A percentile compares a stretch with the other conserved stretches of the same genome.
Evolutionary conservation across 352 stramenopile genomes (phyloP).

Genomic region (Saprolegnia diclina): DNA sequence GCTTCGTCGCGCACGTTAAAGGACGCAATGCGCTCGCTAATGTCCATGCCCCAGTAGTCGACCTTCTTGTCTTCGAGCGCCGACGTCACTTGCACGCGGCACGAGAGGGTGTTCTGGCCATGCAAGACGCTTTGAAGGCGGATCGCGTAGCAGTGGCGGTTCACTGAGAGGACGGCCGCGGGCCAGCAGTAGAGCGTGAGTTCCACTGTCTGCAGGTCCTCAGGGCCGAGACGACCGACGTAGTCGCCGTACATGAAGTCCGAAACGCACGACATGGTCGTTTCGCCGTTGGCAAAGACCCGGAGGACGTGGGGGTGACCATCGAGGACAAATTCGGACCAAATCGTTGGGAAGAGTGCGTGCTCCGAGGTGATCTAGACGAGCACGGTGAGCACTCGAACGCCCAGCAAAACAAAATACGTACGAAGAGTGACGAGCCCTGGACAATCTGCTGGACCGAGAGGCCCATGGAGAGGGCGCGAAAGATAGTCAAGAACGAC

Average conservation of each 20-base stretch:
- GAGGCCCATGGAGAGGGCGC: conserved; percentile 7
- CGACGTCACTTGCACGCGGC: neutral
- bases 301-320: conserved; percentile 6
- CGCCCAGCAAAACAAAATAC: neutral
- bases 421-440: neutral
- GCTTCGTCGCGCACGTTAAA: neutral
- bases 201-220: neutral
- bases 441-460: neutral
- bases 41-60: conserved; percentile 24
- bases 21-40: conserved; percentile 4
- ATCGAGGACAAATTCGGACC: conserved; percentile 22
- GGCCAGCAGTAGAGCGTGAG: conserved; percentile 20
- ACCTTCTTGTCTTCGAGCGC: neutral
- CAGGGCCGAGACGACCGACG: neutral
- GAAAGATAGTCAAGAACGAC: conserved; percentile 9
- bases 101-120: neutral
- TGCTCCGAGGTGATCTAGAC: conserved; percentile 15
- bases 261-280: conserved; percentile 12
- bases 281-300: conserved; percentile 24
- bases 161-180: neutral
- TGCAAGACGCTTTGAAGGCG: neutral
- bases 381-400: neutral
- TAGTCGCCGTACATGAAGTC: conserved; percentile 21
- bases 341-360: neutral
- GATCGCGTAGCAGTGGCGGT: neutral